These are phyloP conservation scores for Coprinopsis cinerea DNA, from an alignment of 768 basidiomycete genomes.

Conservation along the genomic window DNA sequence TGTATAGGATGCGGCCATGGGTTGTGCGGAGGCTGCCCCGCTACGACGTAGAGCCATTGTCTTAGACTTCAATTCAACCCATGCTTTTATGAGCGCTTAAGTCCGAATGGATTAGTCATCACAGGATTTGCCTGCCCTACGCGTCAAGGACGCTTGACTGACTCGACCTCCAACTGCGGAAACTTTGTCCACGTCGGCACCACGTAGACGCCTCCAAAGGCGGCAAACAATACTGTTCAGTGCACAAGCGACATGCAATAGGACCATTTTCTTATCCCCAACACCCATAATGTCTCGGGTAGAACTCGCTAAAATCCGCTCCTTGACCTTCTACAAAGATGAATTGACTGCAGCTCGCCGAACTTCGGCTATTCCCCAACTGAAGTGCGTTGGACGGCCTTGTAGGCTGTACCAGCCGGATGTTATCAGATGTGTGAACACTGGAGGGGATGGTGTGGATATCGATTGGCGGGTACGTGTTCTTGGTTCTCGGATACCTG, in stretches of 20 bases:
- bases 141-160: too few species aligned
- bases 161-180: too few species aligned
- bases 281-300: conserved; percentile 55
- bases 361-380: conserved; percentile 65
- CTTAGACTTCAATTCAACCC: not conserved
- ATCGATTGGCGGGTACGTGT: conserved; percentile 84
- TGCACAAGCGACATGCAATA: too few species aligned
- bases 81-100: too few species aligned
- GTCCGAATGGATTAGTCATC: too few species aligned
- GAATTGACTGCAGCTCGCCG: conserved; percentile 60
- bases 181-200: conserved; percentile 4
- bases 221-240: not conserved
- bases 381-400: conserved; percentile 73
- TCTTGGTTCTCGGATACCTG: not conserved
- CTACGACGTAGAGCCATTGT: conserved; percentile 1
- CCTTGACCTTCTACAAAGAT: conserved; percentile 76
- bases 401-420: conserved; percentile 78
- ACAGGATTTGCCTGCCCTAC: too few species aligned
- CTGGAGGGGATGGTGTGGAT: conserved; percentile 67
- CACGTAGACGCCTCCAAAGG: not conserved
- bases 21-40: conserved; percentile 63
- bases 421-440: conserved; percentile 76
- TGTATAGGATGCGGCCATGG: conserved; percentile 86
- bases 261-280: not conserved
- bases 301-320: conserved; percentile 62